phyloP scores from a whole-genome alignment of 805 yeast genomes.

The Candida cerambycidarum region DNA sequence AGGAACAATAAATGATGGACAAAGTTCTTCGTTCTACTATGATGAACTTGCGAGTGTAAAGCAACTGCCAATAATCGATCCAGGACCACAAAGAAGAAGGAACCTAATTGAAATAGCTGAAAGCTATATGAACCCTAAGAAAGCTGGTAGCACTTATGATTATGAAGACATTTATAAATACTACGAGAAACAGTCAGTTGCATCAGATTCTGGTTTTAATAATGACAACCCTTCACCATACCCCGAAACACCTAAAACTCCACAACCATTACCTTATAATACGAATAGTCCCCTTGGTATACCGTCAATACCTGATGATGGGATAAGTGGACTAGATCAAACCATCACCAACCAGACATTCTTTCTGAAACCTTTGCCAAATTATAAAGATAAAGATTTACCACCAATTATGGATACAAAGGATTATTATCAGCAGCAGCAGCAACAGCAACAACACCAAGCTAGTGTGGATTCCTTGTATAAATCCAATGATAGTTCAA shows the following conservation, averaged over 20 bases:
- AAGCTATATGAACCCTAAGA: slow-evolving; percentile 10
- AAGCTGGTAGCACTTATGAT: slow-evolving; percentile 8
- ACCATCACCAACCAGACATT: slow-evolving; percentile 15
- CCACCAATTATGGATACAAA: slow-evolving; percentile 26
- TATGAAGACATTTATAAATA: slow-evolving; percentile 19
- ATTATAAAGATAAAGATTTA: slow-evolving; percentile 19
- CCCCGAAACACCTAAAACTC: slow-evolving; percentile 10
- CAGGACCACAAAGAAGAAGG: slow-evolving; percentile 14
- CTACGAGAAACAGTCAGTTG: slow-evolving; percentile 16
- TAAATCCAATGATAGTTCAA: slow-evolving; percentile 16
- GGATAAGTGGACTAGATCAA: slow-evolving; percentile 1
- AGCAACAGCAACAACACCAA: too few species aligned
- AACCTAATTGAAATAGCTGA: slow-evolving; percentile 17
- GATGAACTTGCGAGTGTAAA: slow-evolving; percentile 3
- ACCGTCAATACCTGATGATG: slow-evolving; percentile 14
- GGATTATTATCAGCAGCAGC: slow-evolving; percentile 13
- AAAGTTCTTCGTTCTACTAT: slow-evolving; percentile 9
- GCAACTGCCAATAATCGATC: slow-evolving; percentile 9
- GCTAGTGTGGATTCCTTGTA: slow-evolving; percentile 7
- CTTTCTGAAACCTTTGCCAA: slow-evolving; percentile 12
- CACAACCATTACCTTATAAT: slow-evolving; percentile 12
- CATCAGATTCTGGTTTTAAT: slow-evolving; percentile 9
- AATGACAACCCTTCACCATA: slow-evolving; percentile 17
- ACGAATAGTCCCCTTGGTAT: slow-evolving; percentile 7
- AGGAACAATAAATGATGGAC: background rate